A percentile compares a stretch with the other conserved stretches of the same genome.
These are phyloP conservation scores for Epithele typhae DNA, from an alignment of 768 basidiomycete species.

Conservation along the genomic window DNA sequence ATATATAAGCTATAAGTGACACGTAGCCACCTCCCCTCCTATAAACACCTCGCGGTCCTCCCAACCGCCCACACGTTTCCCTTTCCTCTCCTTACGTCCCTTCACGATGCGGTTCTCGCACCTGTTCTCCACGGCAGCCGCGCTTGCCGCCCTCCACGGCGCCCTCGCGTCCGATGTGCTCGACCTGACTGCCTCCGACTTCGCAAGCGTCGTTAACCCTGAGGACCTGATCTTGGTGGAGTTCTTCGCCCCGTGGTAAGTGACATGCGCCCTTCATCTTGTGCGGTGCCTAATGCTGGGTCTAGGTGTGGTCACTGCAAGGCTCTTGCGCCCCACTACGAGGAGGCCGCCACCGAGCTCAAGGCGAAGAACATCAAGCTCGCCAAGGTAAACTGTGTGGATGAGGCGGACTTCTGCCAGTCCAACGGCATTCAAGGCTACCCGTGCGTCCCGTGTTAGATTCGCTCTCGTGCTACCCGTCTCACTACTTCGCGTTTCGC, in stretches of 20 bases:
- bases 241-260: slow-evolving; percentile 88
- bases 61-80: slow-evolving; percentile 9
- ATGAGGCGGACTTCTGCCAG: slow-evolving; percentile 88
- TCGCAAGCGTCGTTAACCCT: slow-evolving; percentile 57
- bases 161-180: slow-evolving; percentile 76
- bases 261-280: not conserved
- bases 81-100: slow-evolving; percentile 12
- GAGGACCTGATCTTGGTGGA: slow-evolving; percentile 85
- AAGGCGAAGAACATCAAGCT: slow-evolving; percentile 88
- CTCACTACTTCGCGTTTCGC: not conserved
- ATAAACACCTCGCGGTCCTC: slow-evolving; percentile 20
- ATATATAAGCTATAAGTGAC: slow-evolving; percentile 30
- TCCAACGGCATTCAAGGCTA: slow-evolving; percentile 87
- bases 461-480: not conserved
- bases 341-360: slow-evolving; percentile 88
- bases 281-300: not conserved
- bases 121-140: slow-evolving; percentile 45
- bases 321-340: slow-evolving; percentile 89
- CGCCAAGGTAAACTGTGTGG: slow-evolving; percentile 97
- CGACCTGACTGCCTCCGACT: slow-evolving; percentile 63
- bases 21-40: slow-evolving; percentile 34
- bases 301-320: slow-evolving; percentile 94
- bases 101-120: slow-evolving; percentile 60
- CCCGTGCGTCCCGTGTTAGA: slow-evolving; percentile 55
- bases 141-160: slow-evolving; percentile 49